phyloP scores from a whole-genome alignment of 768 basidiomycete species.

The Amanita inopinata region DNA sequence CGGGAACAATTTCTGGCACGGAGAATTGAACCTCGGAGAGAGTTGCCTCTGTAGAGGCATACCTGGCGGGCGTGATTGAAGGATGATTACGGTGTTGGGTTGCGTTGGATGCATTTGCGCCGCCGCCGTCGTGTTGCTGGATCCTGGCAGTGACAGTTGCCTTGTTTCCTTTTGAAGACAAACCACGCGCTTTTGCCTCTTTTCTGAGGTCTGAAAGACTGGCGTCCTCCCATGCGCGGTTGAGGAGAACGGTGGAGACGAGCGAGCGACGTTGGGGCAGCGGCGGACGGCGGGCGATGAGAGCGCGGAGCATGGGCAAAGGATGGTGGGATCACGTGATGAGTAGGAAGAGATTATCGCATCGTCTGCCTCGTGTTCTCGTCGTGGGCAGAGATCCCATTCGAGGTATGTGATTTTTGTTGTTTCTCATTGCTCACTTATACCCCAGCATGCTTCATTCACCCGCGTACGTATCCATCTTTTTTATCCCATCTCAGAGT shows the following conservation, averaged over 20 bases:
- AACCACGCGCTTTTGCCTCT: slow-evolving; percentile 45
- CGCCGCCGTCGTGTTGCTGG: slow-evolving; percentile 39
- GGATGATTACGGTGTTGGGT: slow-evolving; percentile 16
- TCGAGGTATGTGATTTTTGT: slow-evolving; percentile 9
- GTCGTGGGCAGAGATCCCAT: too few species aligned
- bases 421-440: slow-evolving; percentile 14
- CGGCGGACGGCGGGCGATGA: background rate
- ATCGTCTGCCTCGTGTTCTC: slow-evolving; percentile 52
- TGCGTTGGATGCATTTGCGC: slow-evolving; percentile 15
- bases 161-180: slow-evolving; percentile 55
- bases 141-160: slow-evolving; percentile 44
- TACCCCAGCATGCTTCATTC: slow-evolving; percentile 61
- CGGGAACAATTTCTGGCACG: background rate
- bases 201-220: slow-evolving; percentile 38
- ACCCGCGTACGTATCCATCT: slow-evolving; percentile 50
- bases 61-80: slow-evolving; percentile 18
- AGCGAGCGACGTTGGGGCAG: slow-evolving; percentile 1
- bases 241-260: slow-evolving; percentile 35
- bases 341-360: slow-evolving; percentile 9
- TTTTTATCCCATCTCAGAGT: slow-evolving; percentile 20
- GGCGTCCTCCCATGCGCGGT: slow-evolving; percentile 45
- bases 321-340: background rate
- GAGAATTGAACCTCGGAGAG: background rate
- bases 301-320: slow-evolving; percentile 7
- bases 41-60: slow-evolving; percentile 17